Evolutionary conservation across 331 rosid species (phyloP), one percentile per base, ranked within the genome.

Genomic region (Rhamnella rubrinervis): DNA sequence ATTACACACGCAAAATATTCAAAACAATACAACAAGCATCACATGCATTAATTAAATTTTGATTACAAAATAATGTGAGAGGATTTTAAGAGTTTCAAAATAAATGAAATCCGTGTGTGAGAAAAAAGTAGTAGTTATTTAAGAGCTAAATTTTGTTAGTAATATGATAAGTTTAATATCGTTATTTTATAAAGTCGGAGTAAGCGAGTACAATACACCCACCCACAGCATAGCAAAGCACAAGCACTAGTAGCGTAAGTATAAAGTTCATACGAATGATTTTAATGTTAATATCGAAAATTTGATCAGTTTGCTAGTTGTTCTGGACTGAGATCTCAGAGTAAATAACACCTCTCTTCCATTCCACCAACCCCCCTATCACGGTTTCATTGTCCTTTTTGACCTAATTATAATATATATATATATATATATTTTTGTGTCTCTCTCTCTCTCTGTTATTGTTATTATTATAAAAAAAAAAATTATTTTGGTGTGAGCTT

Each of bases 321-420:
- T 7, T 5, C 18, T 61, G 49, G 80, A 70, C 77, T 79, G 80
- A 74, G 59, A 53, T 74, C 60, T 74, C 80, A 64, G 76, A 70
- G 77, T 23, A 60, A 66, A 35, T 19, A 59, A 21, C 60, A 46
- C 9, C 38, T 37, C 65, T 10, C 41, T 53, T n/a, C 26, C 17
- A 38, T 10, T 52, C 46, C 59, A 44, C 63, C 75, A 18, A 23
- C 20, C 70, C 55, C 12, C 7, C 61, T 50, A 61, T 61, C 61
- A 26, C 67, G 17, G 35, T 40, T 40, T 40, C 8, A 11, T 31
- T 31, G 3, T 7, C 74, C 69, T 35, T 40, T 12, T 40, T 40
- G 3, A 5, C 44, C 19, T 4, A 13, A 68, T 1, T 5, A n/a
- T 0, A 16, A 23, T 23, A 14, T 19, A 20, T 18, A 12, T 23